Percentiles rank a stretch among this genome's conserved stretches.
phyloP scores from a whole-genome alignment of 345 rosid genomes.

The Cardamine resedifolia region DNA sequence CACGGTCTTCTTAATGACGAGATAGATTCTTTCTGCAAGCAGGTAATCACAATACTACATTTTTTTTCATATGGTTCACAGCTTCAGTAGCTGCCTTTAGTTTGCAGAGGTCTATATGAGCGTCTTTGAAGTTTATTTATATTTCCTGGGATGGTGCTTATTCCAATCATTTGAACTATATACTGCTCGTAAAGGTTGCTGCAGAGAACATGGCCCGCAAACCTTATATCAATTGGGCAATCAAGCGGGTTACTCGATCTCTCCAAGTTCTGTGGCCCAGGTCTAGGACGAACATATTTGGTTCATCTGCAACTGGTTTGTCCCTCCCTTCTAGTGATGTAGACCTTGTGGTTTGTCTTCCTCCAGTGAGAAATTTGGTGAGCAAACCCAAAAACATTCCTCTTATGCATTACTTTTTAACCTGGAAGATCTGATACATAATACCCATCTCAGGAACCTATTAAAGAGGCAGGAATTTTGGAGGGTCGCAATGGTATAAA shows the following conservation, averaged over 20 bases:
- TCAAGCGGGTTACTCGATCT: conserved; percentile 90
- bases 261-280: conserved; percentile 98
- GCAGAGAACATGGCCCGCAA: conserved; percentile 77
- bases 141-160: conserved; percentile 4
- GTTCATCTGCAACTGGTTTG: conserved; percentile 94
- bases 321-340: conserved; percentile 98
- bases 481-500: conserved; percentile 99
- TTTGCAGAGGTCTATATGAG: conserved; percentile 12
- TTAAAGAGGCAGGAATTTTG: conserved; percentile 98
- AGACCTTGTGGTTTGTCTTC: conserved; percentile 97
- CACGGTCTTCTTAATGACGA: conserved; percentile 75
- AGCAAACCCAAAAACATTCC: conserved; percentile 28
- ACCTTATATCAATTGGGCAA: conserved; percentile 92
- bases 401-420: conserved; percentile 22
- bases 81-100: conserved; percentile 16
- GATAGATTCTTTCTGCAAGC: conserved; percentile 84
- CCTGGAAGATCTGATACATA: conserved; percentile 37
- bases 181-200: conserved; percentile 59
- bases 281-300: conserved; percentile 88
- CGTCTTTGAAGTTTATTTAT: conserved; percentile 18
- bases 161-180: conserved; percentile 27
- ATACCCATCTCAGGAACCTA: conserved; percentile 70
- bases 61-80: conserved; percentile 14
- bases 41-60: conserved; percentile 47
- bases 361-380: conserved; percentile 98